Base-by-base conservation (phyloP, 192 early-diverging fungal species). In the Chytriomyces sp. region DNA sequence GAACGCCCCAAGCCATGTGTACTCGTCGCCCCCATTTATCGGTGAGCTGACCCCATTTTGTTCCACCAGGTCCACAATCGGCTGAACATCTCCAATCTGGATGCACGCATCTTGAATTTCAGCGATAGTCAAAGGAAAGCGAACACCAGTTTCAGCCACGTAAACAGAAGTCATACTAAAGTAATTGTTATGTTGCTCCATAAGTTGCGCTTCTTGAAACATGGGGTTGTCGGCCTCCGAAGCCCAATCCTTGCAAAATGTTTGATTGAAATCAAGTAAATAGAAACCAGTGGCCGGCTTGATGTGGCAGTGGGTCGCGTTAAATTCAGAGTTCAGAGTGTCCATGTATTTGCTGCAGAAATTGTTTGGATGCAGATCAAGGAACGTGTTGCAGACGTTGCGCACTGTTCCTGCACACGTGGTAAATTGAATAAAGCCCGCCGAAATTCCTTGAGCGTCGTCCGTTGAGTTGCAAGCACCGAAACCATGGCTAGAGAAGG, bases 341-440 rank as follows among this genome's bases (percentile, higher is more conserved):
- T 22, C 22, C 44, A 49, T 49, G 44, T 49, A 49, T 49, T 49
- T 49, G 3, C 44, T 49, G 44, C 44, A 49, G 22, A 49, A 49
- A 22, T 49, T 49, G 44, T 49, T 22, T 49, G 44, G 44, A n/a
- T 49, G 44, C 17, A 14, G 1, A 0, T 14, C 14, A n/a, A 49
- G 1, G 44, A 49, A 49, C 17, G 14, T 49, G 7, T 70, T 26
- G 57, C 64, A 57, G 7, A 75, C 74, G 30, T 7, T 14, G 6
- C 10, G 36, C 22, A 59, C 25, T 7, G 14, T 56, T 26, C 74
- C 74, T 38, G 56, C 17, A 22, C 61, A 67, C 10, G 64, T 69
- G 22, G 74, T 75, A 38, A 75, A 75, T 37, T 75, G 74, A 0
- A 75, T 75, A 26, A 75, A 67, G 0, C 74, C 74, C 37, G 74